A percentile compares a stretch with the other conserved stretches of the same genome.
Conservation (phyloP, 768 basidiomycete genomes). For the Lanmaoa rubissima region DNA sequence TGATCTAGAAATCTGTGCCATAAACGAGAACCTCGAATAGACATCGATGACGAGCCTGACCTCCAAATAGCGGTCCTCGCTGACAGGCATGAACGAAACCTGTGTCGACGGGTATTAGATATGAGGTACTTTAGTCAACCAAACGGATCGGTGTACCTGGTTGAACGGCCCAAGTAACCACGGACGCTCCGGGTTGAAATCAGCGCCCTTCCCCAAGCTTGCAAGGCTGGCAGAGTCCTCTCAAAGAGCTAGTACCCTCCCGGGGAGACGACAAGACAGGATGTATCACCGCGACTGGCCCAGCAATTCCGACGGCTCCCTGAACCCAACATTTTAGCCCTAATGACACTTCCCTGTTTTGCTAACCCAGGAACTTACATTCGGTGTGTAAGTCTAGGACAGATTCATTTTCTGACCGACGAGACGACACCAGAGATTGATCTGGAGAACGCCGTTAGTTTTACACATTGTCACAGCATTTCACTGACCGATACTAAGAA, state of each 20-base stretch:
- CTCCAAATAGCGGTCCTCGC: conserved; percentile 47
- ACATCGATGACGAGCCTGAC: conserved; percentile 24
- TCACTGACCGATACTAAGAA: conserved; percentile 53
- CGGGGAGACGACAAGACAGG: conserved; percentile 51
- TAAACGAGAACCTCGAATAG: not conserved
- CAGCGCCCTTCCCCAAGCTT: conserved; percentile 53
- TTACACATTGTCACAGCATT: conserved; percentile 4
- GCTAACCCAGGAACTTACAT: conserved; percentile 34
- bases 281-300: conserved; percentile 63
- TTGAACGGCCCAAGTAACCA: conserved; percentile 66
- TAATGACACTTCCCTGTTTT: not conserved
- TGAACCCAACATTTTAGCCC: conserved; percentile 18
- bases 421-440: conserved; percentile 58
- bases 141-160: conserved; percentile 36
- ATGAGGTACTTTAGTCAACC: not conserved
- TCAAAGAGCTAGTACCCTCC: conserved; percentile 68
- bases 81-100: conserved; percentile 51
- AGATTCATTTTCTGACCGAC: conserved; percentile 77
- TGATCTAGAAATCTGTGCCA: conserved; percentile 35
- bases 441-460: conserved; percentile 28
- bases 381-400: conserved; percentile 61
- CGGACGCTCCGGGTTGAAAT: conserved; percentile 47
- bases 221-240: conserved; percentile 63
- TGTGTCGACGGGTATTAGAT: conserved; percentile 13
- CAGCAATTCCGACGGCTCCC: conserved; percentile 72